Base-by-base conservation (phyloP, 805 yeast species). In the Candida schatavii region DNA sequence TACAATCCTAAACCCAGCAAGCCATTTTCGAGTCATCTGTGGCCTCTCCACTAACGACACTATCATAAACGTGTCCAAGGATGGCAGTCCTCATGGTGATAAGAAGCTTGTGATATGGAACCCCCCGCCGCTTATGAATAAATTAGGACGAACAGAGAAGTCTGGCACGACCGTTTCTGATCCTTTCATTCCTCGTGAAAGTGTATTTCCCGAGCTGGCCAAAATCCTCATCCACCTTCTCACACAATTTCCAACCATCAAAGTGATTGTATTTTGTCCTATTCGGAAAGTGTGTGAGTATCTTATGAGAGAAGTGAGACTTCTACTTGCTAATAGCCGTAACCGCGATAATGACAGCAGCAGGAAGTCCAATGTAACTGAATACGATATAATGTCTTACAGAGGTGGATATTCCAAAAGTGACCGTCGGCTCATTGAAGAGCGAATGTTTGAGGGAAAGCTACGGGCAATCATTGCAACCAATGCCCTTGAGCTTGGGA, bases 401-500 rank as follows among this genome's bases (percentile, higher is more conserved):
- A 70, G 99, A 49, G 99, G 98, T 28, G 99, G 99, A 1, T 93
- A 93, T 56, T 80, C 95, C 3, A 82, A 90, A 1, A 64, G 75
- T 2, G 98, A 91, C 55, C 74, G 99, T 49, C 75, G 99, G 49
- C 75, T 80, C 41, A 91, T 93, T 43, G 99, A 93, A 59, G 72
- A 75, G 36, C 88, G 86, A 51, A 88, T 93, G 97, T 93, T 93
- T 57, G 78, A 77, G 47, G 97, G 98, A 0, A 78, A 81, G 41
- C 62, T 93, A 21, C 72, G 83, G 44, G 97, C 96, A 0, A 86
- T 95, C 21, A 80, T 93, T 3, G 91, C 99, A 0, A 93, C 99
- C 0, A 89, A 90, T 62, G 99, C 99, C 0, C 66, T 93, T 43
- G 99, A 93, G 56, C 74, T 93, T 37, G 99, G 99, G 45, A 87